A percentile compares a stretch with the other conserved stretches of the same genome.
Conservation (phyloP, 192 early-diverging fungal genomes). For the Polychytrium aggregatum region DNA sequence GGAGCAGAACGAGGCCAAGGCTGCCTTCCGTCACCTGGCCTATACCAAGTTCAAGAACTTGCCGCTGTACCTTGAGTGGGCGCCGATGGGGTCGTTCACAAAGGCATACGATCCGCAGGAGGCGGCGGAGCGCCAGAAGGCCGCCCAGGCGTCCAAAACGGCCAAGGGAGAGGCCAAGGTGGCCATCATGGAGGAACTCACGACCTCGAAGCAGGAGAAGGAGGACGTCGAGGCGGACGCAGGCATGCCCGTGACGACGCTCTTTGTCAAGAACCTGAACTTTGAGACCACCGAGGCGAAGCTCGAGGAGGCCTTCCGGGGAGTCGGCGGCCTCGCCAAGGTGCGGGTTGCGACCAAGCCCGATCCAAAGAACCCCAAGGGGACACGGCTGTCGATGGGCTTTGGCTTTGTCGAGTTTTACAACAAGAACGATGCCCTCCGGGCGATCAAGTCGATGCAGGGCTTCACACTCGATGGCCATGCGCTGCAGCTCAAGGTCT, state of each 20-base stretch:
- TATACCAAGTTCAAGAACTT: conserved; percentile 87
- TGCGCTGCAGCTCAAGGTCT: conserved; percentile 82
- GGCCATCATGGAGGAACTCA: too few species aligned
- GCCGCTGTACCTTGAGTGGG: conserved; percentile 88
- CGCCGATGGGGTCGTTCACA: conserved; percentile 72
- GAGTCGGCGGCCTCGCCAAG: conserved; percentile 66
- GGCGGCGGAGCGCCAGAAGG: conserved; percentile 11
- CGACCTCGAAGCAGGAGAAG: background rate
- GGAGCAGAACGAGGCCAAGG: conserved; percentile 78
- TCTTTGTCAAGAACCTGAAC: conserved; percentile 95
- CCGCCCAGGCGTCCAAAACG: too few species aligned
- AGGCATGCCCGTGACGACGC: conserved; percentile 57
- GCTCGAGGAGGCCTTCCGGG: conserved; percentile 60
- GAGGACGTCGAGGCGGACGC: too few species aligned
- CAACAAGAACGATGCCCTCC: conserved; percentile 64
- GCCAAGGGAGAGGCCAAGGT: conserved; percentile 20
- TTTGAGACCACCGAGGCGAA: conserved; percentile 79
- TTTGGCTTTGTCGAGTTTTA: conserved; percentile 96
- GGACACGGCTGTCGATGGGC: conserved; percentile 81
- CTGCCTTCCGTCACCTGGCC: conserved; percentile 78
- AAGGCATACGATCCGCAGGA: conserved; percentile 40
- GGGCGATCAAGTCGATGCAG: conserved; percentile 81
- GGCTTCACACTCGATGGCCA: conserved; percentile 78
- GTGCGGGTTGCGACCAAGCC: conserved; percentile 75
- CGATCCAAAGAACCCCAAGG: conserved; percentile 77